These are phyloP conservation scores for Ensete ventricosum DNA, from an alignment of 176 grass and related monocot species.

Conservation along the genomic window DNA sequence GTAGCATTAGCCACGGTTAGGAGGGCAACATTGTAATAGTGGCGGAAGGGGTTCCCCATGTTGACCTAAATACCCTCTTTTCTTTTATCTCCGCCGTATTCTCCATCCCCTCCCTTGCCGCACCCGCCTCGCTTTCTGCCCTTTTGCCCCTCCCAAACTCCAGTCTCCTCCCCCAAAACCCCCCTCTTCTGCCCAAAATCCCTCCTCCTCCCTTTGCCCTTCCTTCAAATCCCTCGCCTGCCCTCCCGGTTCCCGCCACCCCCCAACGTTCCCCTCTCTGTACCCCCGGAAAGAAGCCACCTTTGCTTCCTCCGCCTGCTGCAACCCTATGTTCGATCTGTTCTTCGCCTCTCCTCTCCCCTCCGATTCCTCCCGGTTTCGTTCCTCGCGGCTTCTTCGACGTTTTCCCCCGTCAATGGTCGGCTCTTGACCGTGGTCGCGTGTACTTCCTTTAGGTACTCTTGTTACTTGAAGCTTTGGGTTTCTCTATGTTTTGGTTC, in stretches of 20 bases:
- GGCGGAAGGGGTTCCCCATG: neutral
- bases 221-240: slow-evolving; percentile 37
- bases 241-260: slow-evolving; percentile 15
- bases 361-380: no score
- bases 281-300: neutral
- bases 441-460: neutral
- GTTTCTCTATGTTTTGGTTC: neutral
- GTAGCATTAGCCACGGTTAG: neutral
- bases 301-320: neutral
- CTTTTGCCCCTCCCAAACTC: slow-evolving; percentile 18
- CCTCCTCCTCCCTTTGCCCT: slow-evolving; percentile 19
- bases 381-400: no score
- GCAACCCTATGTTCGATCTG: neutral
- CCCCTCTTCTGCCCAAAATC: slow-evolving; percentile 10
- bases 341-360: neutral
- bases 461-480: neutral
- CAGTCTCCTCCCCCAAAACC: slow-evolving; percentile 11
- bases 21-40: slow-evolving; percentile 47
- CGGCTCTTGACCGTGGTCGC: neutral
- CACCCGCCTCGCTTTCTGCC: slow-evolving; percentile 15
- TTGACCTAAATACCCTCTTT: slow-evolving; percentile 61
- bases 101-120: slow-evolving; percentile 8
- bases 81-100: slow-evolving; percentile 15
- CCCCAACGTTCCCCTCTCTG: neutral
- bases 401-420: neutral